Evolutionary conservation across 441 rosid species (phyloP), one percentile per base, ranked within the genome.

Genomic region (Aquilaria agallochum): DNA sequence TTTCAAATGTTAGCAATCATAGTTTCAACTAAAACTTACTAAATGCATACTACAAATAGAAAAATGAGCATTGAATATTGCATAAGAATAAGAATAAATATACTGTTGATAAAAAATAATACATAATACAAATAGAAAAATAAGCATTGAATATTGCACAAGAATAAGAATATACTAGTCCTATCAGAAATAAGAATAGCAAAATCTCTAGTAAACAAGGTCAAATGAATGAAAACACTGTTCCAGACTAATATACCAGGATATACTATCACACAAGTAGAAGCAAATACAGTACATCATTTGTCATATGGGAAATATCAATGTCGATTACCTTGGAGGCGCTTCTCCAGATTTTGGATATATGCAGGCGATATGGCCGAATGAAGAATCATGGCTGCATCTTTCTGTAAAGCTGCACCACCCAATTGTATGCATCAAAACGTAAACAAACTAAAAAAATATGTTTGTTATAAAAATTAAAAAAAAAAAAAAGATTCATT

Each of bases 311-410:
- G 9, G 53, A 34, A 4, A 58, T 50, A 30, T 14, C 34, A 63
- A 48, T 30, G 57, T 20, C 55, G 5, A 60, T 61, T 77, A 78
- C 98, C 98, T 72, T 76, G 53, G 47, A 93, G 78, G 70, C 52
- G 70, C 68, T 82, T 90, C 78, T 82, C 91, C 58, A 90, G 62
- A 66, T 71, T 82, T 70, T 85, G 85, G 69, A 83, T 76, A 63
- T 80, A 69, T 12, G 70, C 70, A 34, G 86, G 83, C 13, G 75
- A 56, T 63, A 85, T 75, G 49, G 85, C 71, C 2, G 94, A 78
- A 65, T 73, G 83, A 59, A 93, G 77, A 71, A 93, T 77, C 65
- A 93, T 70, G 47, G 85, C 67, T 60, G 84, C 66, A 14, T 74
- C 96, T 65, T 79, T 81, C 56, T 66, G 78, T 71, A 88, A 68